Conservation (phyloP, 345 rosid genomes). For the Gynandropsis gynandra region DNA sequence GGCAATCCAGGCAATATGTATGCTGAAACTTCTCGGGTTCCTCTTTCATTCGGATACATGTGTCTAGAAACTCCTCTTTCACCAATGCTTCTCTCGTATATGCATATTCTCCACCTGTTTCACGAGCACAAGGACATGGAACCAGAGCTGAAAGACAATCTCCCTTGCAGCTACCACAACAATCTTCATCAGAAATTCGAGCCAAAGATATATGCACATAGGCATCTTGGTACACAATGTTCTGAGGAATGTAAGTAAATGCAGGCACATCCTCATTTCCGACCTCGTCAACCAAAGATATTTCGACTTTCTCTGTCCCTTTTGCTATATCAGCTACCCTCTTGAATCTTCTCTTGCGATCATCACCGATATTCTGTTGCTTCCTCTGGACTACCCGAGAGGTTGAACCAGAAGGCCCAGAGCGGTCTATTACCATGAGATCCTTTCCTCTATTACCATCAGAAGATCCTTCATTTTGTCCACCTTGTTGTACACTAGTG, state of each 20-base stretch:
- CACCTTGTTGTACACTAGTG: constrained; percentile 20
- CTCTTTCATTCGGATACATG: constrained; percentile 36
- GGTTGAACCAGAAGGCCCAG: constrained; percentile 21
- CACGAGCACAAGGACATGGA: constrained; percentile 75
- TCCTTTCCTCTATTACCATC: constrained; percentile 19
- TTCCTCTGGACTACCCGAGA: constrained; percentile 10
- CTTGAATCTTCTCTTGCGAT: constrained; percentile 22
- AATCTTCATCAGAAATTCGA: constrained; percentile 65
- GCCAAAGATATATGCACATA: constrained; percentile 55
- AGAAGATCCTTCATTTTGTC: constrained; percentile 20
- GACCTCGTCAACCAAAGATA: constrained; percentile 49
- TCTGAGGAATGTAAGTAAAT: constrained; percentile 63
- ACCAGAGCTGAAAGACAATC: constrained; percentile 52
- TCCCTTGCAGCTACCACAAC: constrained; percentile 61
- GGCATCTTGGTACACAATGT: constrained; percentile 55
- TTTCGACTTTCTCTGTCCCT: constrained; percentile 53
- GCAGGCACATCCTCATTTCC: constrained; percentile 41
- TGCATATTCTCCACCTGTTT: constrained; percentile 83
- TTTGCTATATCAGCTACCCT: constrained; percentile 38
- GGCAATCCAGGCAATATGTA: constrained; percentile 65
- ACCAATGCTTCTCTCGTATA: constrained; percentile 53
- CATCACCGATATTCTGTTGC: constrained; percentile 12
- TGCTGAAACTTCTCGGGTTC: constrained; percentile 32
- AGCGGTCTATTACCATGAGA: constrained; percentile 12
- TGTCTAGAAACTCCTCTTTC: constrained; percentile 45